These are phyloP conservation scores for Sclerotinia nivalis DNA, from an alignment of 2,329 filamentous ascomycete species.

Conservation along the genomic window DNA sequence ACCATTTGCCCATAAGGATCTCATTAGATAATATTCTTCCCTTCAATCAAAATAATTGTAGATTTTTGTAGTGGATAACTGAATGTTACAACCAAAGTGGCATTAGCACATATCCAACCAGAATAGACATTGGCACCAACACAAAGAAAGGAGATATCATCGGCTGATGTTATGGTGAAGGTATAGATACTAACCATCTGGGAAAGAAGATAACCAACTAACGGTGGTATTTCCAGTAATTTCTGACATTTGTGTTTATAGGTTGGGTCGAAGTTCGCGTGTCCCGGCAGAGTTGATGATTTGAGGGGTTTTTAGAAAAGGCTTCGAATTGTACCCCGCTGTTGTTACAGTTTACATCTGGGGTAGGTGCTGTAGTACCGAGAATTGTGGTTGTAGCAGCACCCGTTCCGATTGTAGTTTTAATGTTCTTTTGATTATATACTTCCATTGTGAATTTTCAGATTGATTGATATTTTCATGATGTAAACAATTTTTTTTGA, in stretches of 20 bases:
- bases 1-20: neutral
- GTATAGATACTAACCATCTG: neutral
- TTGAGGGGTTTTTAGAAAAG: too few relatives aligned
- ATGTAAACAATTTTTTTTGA: neutral
- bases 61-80: neutral
- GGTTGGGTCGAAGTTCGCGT: too few relatives aligned
- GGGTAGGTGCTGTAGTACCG: too few relatives aligned
- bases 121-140: neutral
- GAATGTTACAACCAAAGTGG: neutral
- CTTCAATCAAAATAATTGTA: neutral
- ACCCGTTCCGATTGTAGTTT: too few relatives aligned
- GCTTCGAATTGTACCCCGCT: too few relatives aligned
- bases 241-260: too few relatives aligned
- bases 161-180: neutral
- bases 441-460: neutral
- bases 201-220: neutral
- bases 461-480: too few relatives aligned
- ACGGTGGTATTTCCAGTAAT: too few relatives aligned
- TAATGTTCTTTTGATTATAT: neutral
- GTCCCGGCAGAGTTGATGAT: too few relatives aligned
- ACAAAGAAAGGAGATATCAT: neutral
- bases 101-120: neutral
- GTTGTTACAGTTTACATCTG: too few relatives aligned
- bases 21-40: neutral
- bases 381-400: too few relatives aligned